These are phyloP conservation scores for Anisodus acutangulus DNA, from an alignment of 257 asterid species.

Conservation along the genomic window DNA sequence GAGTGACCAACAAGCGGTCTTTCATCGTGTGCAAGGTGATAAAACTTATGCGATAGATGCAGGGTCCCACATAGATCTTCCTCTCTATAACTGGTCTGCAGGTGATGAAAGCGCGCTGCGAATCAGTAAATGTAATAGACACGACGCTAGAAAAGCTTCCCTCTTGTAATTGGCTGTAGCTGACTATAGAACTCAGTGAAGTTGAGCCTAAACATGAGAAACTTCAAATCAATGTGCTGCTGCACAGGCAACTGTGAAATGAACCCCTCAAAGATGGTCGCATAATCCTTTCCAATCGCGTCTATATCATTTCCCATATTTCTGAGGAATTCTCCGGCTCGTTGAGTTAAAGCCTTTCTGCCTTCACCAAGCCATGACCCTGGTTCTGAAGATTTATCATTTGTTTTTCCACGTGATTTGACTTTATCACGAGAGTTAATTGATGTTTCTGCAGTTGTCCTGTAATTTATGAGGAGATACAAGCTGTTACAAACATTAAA, in stretches of 20 bases:
- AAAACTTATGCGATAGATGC: not conserved
- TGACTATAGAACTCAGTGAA: slow-evolving; percentile 91
- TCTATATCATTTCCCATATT: slow-evolving; percentile 81
- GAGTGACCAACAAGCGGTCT: not conserved
- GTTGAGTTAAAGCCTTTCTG: slow-evolving; percentile 82
- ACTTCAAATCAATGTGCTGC: slow-evolving; percentile 87
- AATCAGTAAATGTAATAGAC: not conserved
- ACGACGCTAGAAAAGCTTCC: slow-evolving; percentile 46
- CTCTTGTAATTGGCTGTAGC: slow-evolving; percentile 51
- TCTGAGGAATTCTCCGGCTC: slow-evolving; percentile 82
- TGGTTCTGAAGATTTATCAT: slow-evolving; percentile 59
- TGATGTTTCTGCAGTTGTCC: slow-evolving; percentile 57
- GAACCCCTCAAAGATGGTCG: slow-evolving; percentile 82
- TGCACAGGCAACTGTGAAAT: slow-evolving; percentile 88
- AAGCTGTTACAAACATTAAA: slow-evolving; percentile 30
- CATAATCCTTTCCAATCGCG: slow-evolving; percentile 76
- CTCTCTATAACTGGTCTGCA: not conserved
- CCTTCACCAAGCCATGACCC: slow-evolving; percentile 96
- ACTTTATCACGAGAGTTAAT: slow-evolving; percentile 52
- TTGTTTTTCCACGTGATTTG: slow-evolving; percentile 54
- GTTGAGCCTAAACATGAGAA: slow-evolving; percentile 90
- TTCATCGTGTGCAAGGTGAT: not conserved
- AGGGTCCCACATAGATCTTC: not conserved
- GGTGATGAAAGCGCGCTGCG: slow-evolving; percentile 14
- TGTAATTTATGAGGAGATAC: slow-evolving; percentile 43